Percentiles rank a stretch among this genome's conserved stretches.
Conservation (phyloP, 148 eudicot genomes). For the Fagopyrum homotropicum region DNA sequence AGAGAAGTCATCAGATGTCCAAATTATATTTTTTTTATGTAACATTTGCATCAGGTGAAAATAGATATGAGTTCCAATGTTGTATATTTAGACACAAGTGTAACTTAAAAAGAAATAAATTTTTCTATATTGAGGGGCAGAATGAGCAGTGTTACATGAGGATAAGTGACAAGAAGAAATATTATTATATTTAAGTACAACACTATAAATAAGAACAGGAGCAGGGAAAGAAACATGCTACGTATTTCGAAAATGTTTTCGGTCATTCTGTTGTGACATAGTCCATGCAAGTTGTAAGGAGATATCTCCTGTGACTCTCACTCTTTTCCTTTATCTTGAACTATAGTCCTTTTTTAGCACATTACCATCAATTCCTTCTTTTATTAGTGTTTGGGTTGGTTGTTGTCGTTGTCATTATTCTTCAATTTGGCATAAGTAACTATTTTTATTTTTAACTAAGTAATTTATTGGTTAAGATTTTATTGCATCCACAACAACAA, state of each 20-base stretch:
- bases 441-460: background rate
- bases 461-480: background rate
- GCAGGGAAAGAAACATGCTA: background rate
- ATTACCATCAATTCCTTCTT: background rate
- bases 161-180: background rate
- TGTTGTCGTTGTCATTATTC: background rate
- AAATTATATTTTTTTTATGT: background rate
- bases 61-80: background rate
- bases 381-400: background rate
- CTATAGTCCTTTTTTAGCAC: background rate
- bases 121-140: background rate
- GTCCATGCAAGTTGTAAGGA: too few relatives aligned
- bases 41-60: background rate
- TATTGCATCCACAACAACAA: background rate
- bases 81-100: background rate
- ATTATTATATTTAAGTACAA: background rate
- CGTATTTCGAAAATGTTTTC: background rate
- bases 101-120: background rate
- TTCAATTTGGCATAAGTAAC: background rate
- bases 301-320: background rate
- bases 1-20: background rate
- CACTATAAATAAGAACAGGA: background rate
- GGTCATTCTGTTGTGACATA: too few relatives aligned
- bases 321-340: background rate
- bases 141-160: background rate